Evolutionary conservation across 306 rosid species (phyloP).

Genomic region (Dryas octopetala): DNA sequence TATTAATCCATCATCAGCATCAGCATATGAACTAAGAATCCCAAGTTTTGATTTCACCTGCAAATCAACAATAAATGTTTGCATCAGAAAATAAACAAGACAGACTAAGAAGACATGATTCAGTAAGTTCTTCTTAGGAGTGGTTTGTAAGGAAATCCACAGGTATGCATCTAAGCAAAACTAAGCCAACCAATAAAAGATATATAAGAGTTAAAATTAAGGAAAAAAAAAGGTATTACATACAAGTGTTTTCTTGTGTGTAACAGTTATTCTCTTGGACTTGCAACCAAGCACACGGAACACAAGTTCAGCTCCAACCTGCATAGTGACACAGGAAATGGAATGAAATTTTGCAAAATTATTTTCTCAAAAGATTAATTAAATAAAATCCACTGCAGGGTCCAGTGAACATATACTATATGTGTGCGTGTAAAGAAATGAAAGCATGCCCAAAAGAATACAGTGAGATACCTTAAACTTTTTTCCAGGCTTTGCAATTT

Average conservation of each 20-base stretch:
- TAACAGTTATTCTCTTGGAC: conserved; percentile 91
- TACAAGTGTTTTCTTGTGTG: conserved; percentile 95
- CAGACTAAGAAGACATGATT: background rate
- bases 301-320: conserved; percentile 87
- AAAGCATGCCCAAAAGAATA: background rate
- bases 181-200: background rate
- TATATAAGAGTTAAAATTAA: background rate
- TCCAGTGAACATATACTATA: background rate
- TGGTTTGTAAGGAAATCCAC: background rate
- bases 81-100: conserved; percentile 27
- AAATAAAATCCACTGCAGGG: background rate
- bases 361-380: background rate
- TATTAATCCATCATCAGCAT: conserved; percentile 75
- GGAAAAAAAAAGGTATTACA: conserved; percentile 24
- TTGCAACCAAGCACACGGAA: conserved; percentile 96
- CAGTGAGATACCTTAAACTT: conserved; percentile 59
- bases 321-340: conserved; percentile 36
- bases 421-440: background rate
- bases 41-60: conserved; percentile 88
- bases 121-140: background rate
- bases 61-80: conserved; percentile 19
- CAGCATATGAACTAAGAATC: conserved; percentile 74
- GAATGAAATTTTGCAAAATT: conserved; percentile 19
- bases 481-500: conserved; percentile 84
- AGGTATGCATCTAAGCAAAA: background rate